phyloP scores from a whole-genome alignment of 768 basidiomycete species.

The Coprinellus aureogranulatus region DNA sequence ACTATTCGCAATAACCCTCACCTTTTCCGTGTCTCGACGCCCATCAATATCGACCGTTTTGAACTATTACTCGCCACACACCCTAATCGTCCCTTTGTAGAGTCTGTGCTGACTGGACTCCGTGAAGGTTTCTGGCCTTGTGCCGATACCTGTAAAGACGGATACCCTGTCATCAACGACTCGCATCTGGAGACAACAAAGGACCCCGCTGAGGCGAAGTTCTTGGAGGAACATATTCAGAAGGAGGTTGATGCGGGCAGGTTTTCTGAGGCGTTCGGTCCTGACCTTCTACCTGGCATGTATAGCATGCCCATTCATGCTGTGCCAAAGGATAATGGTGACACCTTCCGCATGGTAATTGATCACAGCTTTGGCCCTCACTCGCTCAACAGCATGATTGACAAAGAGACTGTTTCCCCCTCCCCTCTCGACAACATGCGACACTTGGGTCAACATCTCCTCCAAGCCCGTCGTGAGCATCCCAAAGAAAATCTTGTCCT shows the following conservation, averaged over 20 bases:
- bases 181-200: not conserved
- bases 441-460: slow-evolving; percentile 15
- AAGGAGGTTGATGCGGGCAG: slow-evolving; percentile 13
- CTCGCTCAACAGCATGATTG: slow-evolving; percentile 25
- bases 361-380: slow-evolving; percentile 27
- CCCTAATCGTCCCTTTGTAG: slow-evolving; percentile 27
- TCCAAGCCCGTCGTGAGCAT: not conserved
- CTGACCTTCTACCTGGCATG: slow-evolving; percentile 27
- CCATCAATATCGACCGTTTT: slow-evolving; percentile 20
- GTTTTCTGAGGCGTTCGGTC: slow-evolving; percentile 24
- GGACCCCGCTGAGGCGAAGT: not conserved
- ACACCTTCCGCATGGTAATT: slow-evolving; percentile 25
- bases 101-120: slow-evolving; percentile 20
- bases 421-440: slow-evolving; percentile 24
- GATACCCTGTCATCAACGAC: slow-evolving; percentile 13
- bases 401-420: slow-evolving; percentile 12
- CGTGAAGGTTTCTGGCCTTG: slow-evolving; percentile 32
- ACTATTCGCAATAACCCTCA: slow-evolving; percentile 6
- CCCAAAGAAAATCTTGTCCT: slow-evolving; percentile 2
- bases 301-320: slow-evolving; percentile 22
- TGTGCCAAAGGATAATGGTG: slow-evolving; percentile 26
- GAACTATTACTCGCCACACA: slow-evolving; percentile 18
- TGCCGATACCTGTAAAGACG: slow-evolving; percentile 12
- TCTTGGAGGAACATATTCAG: slow-evolving; percentile 11
- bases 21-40: slow-evolving; percentile 22